These are phyloP conservation scores for Lathyrus aphaca DNA, from an alignment of 306 rosid species.

Conservation along the genomic window DNA sequence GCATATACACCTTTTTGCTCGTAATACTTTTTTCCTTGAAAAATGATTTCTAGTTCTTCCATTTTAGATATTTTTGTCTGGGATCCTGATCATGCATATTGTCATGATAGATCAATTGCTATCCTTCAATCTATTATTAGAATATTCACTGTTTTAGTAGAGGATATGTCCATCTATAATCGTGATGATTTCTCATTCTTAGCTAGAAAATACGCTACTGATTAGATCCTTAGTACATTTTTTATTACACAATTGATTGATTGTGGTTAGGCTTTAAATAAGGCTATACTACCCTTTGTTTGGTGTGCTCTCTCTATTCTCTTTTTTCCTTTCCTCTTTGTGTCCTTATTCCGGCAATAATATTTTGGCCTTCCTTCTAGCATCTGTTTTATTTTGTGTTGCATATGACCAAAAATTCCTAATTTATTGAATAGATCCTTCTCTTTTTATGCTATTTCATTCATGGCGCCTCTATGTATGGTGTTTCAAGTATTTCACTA, in stretches of 20 bases:
- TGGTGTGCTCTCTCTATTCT: neutral
- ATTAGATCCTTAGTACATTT: conserved; percentile 9
- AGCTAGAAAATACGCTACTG: conserved; percentile 11
- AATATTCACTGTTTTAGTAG: neutral
- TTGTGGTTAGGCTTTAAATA: conserved; percentile 5
- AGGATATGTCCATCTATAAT: neutral
- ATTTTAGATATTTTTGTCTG: conserved; percentile 13
- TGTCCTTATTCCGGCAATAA: too few relatives aligned
- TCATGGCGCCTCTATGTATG: neutral
- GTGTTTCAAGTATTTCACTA: neutral
- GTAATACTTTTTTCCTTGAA: conserved; percentile 7
- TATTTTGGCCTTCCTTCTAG: too few relatives aligned
- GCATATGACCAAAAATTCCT: neutral
- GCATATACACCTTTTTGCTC: neutral
- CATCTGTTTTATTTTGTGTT: too few relatives aligned
- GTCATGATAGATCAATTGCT: conserved; percentile 7
- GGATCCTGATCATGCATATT: neutral
- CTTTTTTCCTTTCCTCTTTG: too few relatives aligned
- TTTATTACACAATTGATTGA: neutral
- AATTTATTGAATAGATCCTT: too few relatives aligned
- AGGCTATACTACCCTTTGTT: neutral
- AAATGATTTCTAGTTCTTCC: neutral
- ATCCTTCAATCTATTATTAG: conserved; percentile 13
- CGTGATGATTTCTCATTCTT: conserved; percentile 10
- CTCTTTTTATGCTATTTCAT: too few relatives aligned